Evolutionary conservation across 768 basidiomycete species (phyloP).

Genomic region (Rhodosporidiobolus sp.): DNA sequence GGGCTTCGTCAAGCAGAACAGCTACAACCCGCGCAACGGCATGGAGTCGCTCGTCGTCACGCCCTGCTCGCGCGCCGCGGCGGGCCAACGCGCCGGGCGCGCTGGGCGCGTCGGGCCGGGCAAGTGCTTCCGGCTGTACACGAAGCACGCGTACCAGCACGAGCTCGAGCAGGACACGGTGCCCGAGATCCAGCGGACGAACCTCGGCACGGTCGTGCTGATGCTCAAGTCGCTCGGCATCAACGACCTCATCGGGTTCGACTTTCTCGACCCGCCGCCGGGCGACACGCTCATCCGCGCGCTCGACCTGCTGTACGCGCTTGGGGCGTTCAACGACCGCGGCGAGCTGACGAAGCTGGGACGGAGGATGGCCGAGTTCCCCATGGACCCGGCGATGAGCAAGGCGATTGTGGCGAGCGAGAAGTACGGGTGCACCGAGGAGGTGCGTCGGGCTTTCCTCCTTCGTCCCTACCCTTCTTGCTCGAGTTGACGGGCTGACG

Average conservation of each 20-base stretch:
- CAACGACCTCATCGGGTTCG: slow-evolving; percentile 96
- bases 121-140: slow-evolving; percentile 96
- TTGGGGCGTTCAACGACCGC: slow-evolving; percentile 91
- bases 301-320: slow-evolving; percentile 85
- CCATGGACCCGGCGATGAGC: slow-evolving; percentile 83
- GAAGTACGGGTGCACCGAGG: slow-evolving; percentile 88
- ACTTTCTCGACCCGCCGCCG: slow-evolving; percentile 97
- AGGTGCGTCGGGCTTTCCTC: slow-evolving; percentile 58
- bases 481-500: not conserved
- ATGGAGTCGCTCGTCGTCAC: slow-evolving; percentile 97
- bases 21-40: slow-evolving; percentile 95
- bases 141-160: slow-evolving; percentile 95
- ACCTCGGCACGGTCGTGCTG: slow-evolving; percentile 90
- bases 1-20: slow-evolving; percentile 98
- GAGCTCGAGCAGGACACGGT: slow-evolving; percentile 96
- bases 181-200: slow-evolving; percentile 98
- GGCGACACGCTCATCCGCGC: slow-evolving; percentile 96
- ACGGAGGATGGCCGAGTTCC: slow-evolving; percentile 96
- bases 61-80: slow-evolving; percentile 94
- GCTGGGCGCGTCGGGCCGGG: slow-evolving; percentile 97
- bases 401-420: slow-evolving; percentile 96
- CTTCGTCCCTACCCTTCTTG: not conserved
- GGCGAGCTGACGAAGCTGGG: slow-evolving; percentile 98
- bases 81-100: slow-evolving; percentile 92
- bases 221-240: slow-evolving; percentile 94